Percentiles rank a stretch among this genome's conserved stretches.
phyloP scores from a whole-genome alignment of 1,139 yeast genomes.

The Saccharomyces hybrid region DNA sequence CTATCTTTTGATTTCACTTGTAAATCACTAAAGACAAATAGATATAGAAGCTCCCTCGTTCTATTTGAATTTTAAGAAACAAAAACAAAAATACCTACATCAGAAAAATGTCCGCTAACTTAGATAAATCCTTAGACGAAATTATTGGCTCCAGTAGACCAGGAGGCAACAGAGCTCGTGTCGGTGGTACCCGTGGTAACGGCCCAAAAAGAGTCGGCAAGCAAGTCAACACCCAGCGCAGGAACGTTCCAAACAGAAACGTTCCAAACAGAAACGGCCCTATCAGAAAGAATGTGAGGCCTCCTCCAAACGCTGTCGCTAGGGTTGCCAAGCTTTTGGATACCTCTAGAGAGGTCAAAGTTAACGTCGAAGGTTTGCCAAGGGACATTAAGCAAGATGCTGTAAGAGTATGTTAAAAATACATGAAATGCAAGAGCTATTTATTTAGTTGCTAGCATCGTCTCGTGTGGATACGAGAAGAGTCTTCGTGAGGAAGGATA shows the following conservation, averaged over 20 bases:
- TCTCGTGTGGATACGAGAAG: constrained; percentile 12
- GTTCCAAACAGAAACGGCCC: constrained; percentile 15
- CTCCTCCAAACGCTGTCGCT: constrained; percentile 34
- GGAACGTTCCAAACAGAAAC: constrained; percentile 12
- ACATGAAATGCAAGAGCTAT: neutral
- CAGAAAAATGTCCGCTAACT: constrained; percentile 49
- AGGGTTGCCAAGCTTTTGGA: constrained; percentile 42
- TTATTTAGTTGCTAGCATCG: constrained; percentile 4
- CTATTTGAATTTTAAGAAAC: neutral
- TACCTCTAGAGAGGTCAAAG: constrained; percentile 59
- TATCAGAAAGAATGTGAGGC: constrained; percentile 22
- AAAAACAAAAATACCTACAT: constrained; percentile 1
- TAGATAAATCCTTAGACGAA: constrained; percentile 94
- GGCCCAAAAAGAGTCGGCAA: constrained; percentile 29
- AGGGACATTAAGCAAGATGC: constrained; percentile 70
- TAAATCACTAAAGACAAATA: neutral
- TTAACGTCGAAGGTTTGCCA: constrained; percentile 70
- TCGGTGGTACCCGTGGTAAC: constrained; percentile 36
- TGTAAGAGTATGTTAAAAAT: constrained; percentile 62
- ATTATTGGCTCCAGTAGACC: constrained; percentile 59
- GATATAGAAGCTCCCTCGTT: neutral
- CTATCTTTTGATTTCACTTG: neutral
- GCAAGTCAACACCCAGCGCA: constrained; percentile 25
- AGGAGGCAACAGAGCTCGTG: constrained; percentile 36
- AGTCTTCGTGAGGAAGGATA: neutral